phyloP scores from a whole-genome alignment of 2,329 filamentous ascomycete species.

The Aureobasidium sp. region DNA sequence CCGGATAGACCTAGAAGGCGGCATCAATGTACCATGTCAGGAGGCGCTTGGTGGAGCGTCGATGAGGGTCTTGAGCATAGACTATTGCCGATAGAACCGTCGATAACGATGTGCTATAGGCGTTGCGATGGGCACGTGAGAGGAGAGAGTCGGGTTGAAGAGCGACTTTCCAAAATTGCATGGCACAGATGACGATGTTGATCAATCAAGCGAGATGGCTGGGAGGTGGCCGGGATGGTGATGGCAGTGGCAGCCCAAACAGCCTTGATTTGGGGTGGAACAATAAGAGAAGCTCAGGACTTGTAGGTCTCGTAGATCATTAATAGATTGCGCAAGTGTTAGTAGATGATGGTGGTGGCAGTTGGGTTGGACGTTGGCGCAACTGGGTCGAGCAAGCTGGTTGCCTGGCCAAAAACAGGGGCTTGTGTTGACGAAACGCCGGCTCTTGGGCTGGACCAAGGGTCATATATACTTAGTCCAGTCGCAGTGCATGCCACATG shows the following conservation, averaged over 20 bases:
- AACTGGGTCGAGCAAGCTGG: not conserved
- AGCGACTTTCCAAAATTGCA: not conserved
- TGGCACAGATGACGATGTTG: not conserved
- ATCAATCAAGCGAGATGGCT: not conserved
- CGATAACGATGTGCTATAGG: not conserved
- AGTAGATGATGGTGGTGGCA: not conserved
- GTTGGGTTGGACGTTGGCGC: not conserved
- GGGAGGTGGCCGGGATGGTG: not conserved
- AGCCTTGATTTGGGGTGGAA: not conserved
- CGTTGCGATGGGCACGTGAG: not conserved
- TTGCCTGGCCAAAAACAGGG: not conserved
- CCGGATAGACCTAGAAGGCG: not conserved
- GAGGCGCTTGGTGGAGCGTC: not conserved
- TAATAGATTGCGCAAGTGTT: no score
- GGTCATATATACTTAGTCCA: not conserved
- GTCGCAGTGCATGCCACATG: not conserved
- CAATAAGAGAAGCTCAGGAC: not conserved
- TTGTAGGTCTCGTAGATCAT: no score
- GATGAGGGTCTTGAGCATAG: not conserved
- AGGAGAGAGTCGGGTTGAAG: not conserved
- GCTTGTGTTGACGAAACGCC: not conserved
- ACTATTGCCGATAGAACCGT: constrained; percentile 8
- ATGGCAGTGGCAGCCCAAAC: not conserved
- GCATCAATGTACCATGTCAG: not conserved
- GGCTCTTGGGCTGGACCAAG: not conserved